phyloP scores from a whole-genome alignment of 1,284 basidiomycete genomes.

The Albatrellus sp. region DNA sequence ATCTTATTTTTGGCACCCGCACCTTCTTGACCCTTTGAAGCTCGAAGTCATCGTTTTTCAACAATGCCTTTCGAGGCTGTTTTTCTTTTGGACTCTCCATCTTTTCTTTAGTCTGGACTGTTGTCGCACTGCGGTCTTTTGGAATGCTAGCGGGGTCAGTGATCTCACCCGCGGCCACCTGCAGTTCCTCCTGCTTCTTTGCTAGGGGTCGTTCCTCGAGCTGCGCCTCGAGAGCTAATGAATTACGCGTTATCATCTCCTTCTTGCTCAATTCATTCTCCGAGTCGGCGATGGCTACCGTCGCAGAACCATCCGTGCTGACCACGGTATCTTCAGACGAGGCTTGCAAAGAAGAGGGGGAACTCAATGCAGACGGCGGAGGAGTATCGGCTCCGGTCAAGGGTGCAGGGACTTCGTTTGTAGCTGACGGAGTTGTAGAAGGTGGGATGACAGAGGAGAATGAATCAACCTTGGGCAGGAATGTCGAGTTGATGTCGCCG shows the following conservation, averaged over 20 bases:
- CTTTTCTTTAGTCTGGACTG: not conserved
- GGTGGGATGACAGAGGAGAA: conserved; percentile 25
- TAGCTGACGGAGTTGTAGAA: conserved; percentile 14
- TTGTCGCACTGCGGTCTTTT: not conserved
- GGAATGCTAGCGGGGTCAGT: conserved; percentile 7
- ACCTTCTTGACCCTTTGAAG: conserved; percentile 67
- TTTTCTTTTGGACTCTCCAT: conserved; percentile 23
- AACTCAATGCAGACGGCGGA: conserved; percentile 4
- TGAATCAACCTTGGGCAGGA: conserved; percentile 68
- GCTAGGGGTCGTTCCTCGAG: conserved; percentile 80
- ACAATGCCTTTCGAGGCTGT: conserved; percentile 51
- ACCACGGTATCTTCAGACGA: conserved; percentile 5
- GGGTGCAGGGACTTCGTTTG: not conserved
- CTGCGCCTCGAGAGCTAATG: conserved; percentile 69
- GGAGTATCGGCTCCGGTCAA: conserved; percentile 6
- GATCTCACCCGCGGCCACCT: conserved; percentile 21
- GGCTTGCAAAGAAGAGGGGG: not conserved
- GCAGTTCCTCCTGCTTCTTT: conserved; percentile 75
- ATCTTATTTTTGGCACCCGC: conserved; percentile 12
- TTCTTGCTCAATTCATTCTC: conserved; percentile 33
- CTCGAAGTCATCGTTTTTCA: conserved; percentile 86
- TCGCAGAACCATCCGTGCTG: conserved; percentile 8
- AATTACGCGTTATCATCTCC: conserved; percentile 49
- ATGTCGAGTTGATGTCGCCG: conserved; percentile 94
- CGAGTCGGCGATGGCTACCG: conserved; percentile 19